Base-by-base conservation (phyloP, 2,329 filamentous ascomycete species). In the Cercospora zeina region DNA sequence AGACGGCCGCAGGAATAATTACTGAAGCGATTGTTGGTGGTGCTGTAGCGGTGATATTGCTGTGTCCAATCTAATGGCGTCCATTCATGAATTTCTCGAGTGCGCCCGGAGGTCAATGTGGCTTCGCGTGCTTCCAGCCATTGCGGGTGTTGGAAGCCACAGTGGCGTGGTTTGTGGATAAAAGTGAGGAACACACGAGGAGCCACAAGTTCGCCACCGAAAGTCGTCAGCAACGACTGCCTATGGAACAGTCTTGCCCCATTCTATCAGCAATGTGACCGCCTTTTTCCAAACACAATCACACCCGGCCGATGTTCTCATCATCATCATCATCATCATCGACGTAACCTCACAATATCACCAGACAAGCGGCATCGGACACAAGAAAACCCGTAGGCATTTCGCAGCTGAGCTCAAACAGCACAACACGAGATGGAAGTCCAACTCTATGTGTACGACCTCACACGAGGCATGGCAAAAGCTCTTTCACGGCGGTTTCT, bases 401-500 rank as follows among this genome's bases (percentile, higher is more conserved):
- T 21, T 49, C 42, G 2, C 24, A 21, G 21, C 42, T 49, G 6
- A 27, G 14, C 42, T 14, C 21, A 3, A 7, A 13, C 42, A 0
- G 42, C 42, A 27, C 2, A 1, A 49, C n/a, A 24, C 31, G 53
- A 37, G 13, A 82, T 82, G 80, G 78, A 82, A 34, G 78, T 82
- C 30, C 72, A 81, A 63, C 75, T 82, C 14, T 82, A 81, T 63
- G 80, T 82, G 36, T 82, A 82, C 68, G 80, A 82, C 65, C 75
- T 82, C n/a, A 81, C 79, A 8, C 72, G 77, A 62, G 75, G 75
- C 47, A 69, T 75, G 72, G 73, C 73, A 24, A 62, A 70, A 45
- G 64, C 84, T 77, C 83, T 86, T 74, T 87, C 83, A 11, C 74
- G 73, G 54, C 78, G 83, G 53, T 79, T 89, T 50, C 82, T 88